Conservation (phyloP, 2,329 filamentous ascomycete species). For the Trichoderma sp. region DNA sequence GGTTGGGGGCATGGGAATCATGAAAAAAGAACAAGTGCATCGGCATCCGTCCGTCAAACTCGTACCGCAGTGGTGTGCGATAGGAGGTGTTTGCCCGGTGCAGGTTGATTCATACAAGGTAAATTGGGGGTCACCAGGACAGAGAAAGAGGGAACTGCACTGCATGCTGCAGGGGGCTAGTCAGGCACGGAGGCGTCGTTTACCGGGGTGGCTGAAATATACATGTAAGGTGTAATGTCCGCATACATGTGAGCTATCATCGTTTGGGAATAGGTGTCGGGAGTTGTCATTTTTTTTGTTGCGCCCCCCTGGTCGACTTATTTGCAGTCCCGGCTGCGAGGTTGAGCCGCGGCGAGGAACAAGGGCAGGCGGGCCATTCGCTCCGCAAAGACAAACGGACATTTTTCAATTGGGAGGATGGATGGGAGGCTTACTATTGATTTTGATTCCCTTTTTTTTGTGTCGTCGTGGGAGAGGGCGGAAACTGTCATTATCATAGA, state of each 20-base stretch:
- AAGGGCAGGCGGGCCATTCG: background rate
- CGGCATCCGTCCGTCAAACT: background rate
- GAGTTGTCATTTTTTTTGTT: conserved; percentile 11
- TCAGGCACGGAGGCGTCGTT: background rate
- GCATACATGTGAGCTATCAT: conserved; percentile 12
- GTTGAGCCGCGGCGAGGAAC: background rate
- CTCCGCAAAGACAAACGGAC: background rate
- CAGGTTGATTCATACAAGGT: background rate
- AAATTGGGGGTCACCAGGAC: background rate
- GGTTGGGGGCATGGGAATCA: background rate
- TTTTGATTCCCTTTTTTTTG: background rate
- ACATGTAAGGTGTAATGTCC: conserved; percentile 9
- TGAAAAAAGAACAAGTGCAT: background rate
- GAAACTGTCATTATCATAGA: background rate
- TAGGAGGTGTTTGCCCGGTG: background rate
- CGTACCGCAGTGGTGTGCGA: background rate
- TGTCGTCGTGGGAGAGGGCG: background rate
- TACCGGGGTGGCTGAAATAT: background rate
- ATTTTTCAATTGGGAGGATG: background rate
- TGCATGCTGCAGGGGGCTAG: conserved; percentile 5
- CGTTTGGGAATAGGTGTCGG: conserved; percentile 11
- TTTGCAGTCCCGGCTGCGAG: background rate
- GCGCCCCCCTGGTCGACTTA: background rate
- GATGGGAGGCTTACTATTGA: background rate
- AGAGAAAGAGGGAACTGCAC: conserved; percentile 3